Evolutionary conservation across 352 stramenopile species (phyloP).

Genomic region (Pythium aquatile): DNA sequence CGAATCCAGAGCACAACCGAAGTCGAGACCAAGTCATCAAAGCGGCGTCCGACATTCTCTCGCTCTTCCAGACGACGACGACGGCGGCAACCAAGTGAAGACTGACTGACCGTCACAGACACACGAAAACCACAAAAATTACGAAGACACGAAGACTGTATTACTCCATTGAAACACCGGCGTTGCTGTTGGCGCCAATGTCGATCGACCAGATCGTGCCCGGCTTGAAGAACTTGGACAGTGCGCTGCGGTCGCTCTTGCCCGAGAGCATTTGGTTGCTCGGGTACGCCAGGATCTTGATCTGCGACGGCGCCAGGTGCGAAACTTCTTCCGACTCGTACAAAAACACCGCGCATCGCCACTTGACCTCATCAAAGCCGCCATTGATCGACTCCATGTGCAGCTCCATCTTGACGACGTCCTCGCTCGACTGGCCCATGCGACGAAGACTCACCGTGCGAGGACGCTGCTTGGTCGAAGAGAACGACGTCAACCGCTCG

Average conservation of each 20-base stretch:
- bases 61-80: slow-evolving; percentile 19
- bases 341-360: slow-evolving; percentile 81
- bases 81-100: background rate
- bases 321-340: slow-evolving; percentile 83
- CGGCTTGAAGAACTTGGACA: slow-evolving; percentile 81
- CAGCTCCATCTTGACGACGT: slow-evolving; percentile 74
- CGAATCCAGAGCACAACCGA: slow-evolving; percentile 2
- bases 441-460: slow-evolving; percentile 60
- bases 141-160: slow-evolving; percentile 14
- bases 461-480: slow-evolving; percentile 46
- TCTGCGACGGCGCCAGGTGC: slow-evolving; percentile 75
- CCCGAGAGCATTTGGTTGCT: slow-evolving; percentile 60
- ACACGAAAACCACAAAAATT: background rate
- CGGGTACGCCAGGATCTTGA: slow-evolving; percentile 72
- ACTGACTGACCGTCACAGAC: background rate
- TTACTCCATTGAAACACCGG: slow-evolving; percentile 22
- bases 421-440: slow-evolving; percentile 68
- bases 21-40: slow-evolving; percentile 48
- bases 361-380: slow-evolving; percentile 84
- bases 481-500: slow-evolving; percentile 56
- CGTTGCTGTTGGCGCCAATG: slow-evolving; percentile 64
- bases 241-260: slow-evolving; percentile 59
- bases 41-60: slow-evolving; percentile 43
- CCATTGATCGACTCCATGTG: slow-evolving; percentile 81
- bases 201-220: slow-evolving; percentile 80